A percentile compares a stretch with the other conserved stretches of the same genome.
phyloP scores from a whole-genome alignment of 2,329 filamentous ascomycete species.

The Monosporascus sp. region DNA sequence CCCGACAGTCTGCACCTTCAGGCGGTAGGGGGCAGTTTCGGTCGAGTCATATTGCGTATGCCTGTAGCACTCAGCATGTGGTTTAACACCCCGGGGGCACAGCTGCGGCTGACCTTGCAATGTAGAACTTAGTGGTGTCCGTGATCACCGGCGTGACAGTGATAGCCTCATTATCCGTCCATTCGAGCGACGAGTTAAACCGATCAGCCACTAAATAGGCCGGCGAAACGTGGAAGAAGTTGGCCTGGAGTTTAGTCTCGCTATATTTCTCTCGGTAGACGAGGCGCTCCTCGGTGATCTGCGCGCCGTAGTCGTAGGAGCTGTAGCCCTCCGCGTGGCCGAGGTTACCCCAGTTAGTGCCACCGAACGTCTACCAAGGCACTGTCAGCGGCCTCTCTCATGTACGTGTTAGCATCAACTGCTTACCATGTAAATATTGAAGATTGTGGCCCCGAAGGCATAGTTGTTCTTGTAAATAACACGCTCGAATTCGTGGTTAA shows the following conservation, averaged over 20 bases:
- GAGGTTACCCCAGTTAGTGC: constrained; percentile 80
- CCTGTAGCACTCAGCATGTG: not conserved
- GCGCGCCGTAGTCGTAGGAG: constrained; percentile 49
- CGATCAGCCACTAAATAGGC: constrained; percentile 59
- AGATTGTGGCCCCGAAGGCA: constrained; percentile 58
- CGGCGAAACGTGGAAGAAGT: constrained; percentile 69
- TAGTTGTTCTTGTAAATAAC: constrained; percentile 75
- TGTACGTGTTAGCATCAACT: not conserved
- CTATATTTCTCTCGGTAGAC: constrained; percentile 71
- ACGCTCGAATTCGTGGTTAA: constrained; percentile 68
- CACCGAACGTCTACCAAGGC: constrained; percentile 56
- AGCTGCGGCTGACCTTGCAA: constrained; percentile 4
- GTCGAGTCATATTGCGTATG: constrained; percentile 7
- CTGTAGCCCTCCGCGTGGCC: constrained; percentile 63
- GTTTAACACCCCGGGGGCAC: not conserved
- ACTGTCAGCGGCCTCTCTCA: not conserved
- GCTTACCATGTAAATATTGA: constrained; percentile 70
- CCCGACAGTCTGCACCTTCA: no score
- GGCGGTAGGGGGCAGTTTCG: not conserved
- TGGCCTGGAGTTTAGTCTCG: constrained; percentile 70
- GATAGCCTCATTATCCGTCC: constrained; percentile 39
- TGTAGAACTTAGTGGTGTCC: constrained; percentile 16
- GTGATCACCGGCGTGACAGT: constrained; percentile 8
- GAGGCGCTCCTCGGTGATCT: constrained; percentile 64
- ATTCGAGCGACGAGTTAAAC: constrained; percentile 24